Conservation (phyloP, 179 eudicot species). For the Gypsophila paniculata region DNA sequence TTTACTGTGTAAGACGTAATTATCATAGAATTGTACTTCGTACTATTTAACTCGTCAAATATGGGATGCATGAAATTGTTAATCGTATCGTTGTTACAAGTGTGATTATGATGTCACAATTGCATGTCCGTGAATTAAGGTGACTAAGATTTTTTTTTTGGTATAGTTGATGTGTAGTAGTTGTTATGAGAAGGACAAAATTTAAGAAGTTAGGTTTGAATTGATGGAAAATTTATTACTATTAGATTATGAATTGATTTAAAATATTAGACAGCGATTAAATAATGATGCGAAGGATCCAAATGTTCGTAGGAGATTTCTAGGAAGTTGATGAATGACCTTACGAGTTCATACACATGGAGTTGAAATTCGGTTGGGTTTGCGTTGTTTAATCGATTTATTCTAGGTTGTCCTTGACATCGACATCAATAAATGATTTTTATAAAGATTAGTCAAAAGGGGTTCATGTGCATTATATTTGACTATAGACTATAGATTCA, state of each 20-base stretch:
- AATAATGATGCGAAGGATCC: neutral
- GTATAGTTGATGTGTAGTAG: slow-evolving; percentile 1
- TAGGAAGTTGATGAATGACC: slow-evolving; percentile 28
- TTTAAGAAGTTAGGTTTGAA: slow-evolving; percentile 18
- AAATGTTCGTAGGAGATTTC: slow-evolving; percentile 28
- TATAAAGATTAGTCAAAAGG: slow-evolving; percentile 27
- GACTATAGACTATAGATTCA: slow-evolving; percentile 20
- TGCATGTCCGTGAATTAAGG: neutral
- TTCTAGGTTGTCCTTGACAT: slow-evolving; percentile 20
- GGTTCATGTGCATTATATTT: slow-evolving; percentile 26
- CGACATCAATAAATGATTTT: slow-evolving; percentile 23
- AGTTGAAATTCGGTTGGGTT: slow-evolving; percentile 8
- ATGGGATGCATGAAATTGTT: neutral
- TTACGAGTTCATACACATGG: slow-evolving; percentile 26
- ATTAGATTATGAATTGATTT: neutral
- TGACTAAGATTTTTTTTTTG: neutral
- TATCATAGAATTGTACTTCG: too few species aligned
- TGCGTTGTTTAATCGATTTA: slow-evolving; percentile 16
- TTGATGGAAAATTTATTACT: neutral
- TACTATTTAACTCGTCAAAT: neutral
- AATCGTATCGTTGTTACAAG: too few species aligned
- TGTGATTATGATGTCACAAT: neutral
- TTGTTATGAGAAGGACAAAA: slow-evolving; percentile 20
- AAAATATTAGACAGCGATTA: slow-evolving; percentile 1
- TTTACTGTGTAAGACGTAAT: too few species aligned